A percentile compares a stretch with the other conserved stretches of the same genome.
phyloP scores from a whole-genome alignment of 345 rosid genomes.

The Balakata baccata region DNA sequence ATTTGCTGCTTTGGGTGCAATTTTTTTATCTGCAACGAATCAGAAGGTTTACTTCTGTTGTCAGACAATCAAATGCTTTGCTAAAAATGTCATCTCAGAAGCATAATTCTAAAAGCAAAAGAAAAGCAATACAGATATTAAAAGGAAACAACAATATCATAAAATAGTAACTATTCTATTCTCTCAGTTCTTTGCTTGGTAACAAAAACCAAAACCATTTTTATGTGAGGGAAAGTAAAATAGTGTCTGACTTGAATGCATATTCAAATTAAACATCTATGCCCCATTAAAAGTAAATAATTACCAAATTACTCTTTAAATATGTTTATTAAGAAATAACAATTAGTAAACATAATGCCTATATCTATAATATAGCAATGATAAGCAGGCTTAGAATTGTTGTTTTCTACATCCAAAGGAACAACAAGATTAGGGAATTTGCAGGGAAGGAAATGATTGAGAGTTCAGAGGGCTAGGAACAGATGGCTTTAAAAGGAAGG shows the following conservation, averaged over 20 bases:
- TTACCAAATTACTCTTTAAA: not conserved
- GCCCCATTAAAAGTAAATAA: not conserved
- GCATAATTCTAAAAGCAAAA: slow-evolving; percentile 1
- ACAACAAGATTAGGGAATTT: too few species aligned
- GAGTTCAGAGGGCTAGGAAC: too few species aligned
- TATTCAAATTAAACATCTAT: not conserved
- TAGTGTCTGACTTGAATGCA: not conserved
- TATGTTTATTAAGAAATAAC: not conserved
- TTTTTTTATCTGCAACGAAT: slow-evolving; percentile 54
- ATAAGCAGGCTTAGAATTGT: not conserved
- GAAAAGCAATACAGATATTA: not conserved
- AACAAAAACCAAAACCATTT: not conserved
- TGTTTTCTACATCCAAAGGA: not conserved
- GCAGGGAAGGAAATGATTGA: too few species aligned
- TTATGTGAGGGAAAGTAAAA: not conserved
- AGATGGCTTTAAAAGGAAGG: too few species aligned
- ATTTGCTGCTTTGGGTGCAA: slow-evolving; percentile 69
- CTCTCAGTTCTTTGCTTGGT: not conserved
- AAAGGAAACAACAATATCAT: not conserved
- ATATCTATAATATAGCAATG: not conserved
- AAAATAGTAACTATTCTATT: not conserved
- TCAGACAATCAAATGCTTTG: slow-evolving; percentile 1
- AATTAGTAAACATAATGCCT: not conserved
- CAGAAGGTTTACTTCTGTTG: slow-evolving; percentile 4
- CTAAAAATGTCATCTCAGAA: not conserved